Percentiles rank a stretch among this genome's conserved stretches.
phyloP scores from a whole-genome alignment of 2,329 filamentous ascomycete species.

The Bipolaris victoriae region DNA sequence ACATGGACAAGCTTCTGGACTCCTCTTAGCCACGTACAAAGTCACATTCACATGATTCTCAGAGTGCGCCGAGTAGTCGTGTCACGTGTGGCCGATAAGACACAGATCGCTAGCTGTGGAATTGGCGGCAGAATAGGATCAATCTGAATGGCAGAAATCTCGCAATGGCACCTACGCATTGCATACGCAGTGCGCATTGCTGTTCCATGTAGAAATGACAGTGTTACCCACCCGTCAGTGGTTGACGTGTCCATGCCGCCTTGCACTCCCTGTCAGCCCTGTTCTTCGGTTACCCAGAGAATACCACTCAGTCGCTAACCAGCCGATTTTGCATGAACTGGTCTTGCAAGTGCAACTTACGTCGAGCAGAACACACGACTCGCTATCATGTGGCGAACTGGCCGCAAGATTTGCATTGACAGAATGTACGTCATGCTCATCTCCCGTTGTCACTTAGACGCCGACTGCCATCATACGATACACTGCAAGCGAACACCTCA shows the following conservation, averaged over 20 bases:
- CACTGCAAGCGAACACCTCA: slow-evolving; percentile 3
- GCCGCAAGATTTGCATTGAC: slow-evolving; percentile 1
- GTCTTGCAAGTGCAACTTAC: slow-evolving; percentile 7
- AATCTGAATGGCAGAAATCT: not conserved
- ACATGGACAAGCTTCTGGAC: not conserved
- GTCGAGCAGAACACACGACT: slow-evolving; percentile 2
- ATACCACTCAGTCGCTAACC: slow-evolving; percentile 9
- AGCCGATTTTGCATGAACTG: slow-evolving; percentile 21
- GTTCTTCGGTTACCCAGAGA: slow-evolving; percentile 20
- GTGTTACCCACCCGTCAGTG: slow-evolving; percentile 4
- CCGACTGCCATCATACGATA: slow-evolving; percentile 7
- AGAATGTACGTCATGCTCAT: not conserved
- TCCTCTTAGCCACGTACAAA: not conserved
- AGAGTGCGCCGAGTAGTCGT: not conserved
- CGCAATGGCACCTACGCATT: slow-evolving; percentile 2
- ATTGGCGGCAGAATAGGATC: not conserved
- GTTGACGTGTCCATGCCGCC: slow-evolving; percentile 18
- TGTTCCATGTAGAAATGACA: not conserved
- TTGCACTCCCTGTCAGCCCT: slow-evolving; percentile 29
- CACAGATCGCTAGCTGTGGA: not conserved
- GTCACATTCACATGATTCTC: not conserved
- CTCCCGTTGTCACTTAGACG: not conserved
- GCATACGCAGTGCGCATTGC: slow-evolving; percentile 20
- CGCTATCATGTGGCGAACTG: slow-evolving; percentile 3
- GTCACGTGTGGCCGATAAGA: slow-evolving; percentile 2